Evolutionary conservation across 176 grass and related monocot genomes (phyloP), one percentile per base, ranked within the genome.

Genomic region (Cocos nucifera): DNA sequence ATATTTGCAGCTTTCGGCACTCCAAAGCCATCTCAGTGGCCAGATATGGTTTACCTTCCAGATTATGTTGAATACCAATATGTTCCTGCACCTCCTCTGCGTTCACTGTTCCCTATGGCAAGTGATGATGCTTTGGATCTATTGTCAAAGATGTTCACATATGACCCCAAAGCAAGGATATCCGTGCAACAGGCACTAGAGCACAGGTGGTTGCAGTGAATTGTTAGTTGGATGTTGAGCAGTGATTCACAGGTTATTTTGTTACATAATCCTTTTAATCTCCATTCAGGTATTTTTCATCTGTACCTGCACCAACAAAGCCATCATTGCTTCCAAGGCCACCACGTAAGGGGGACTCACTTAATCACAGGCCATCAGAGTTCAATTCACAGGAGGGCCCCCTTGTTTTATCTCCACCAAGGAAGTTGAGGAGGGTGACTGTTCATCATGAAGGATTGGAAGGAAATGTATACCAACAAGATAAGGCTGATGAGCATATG

Each of bases 51-150:
- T 66, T 98, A 81, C 78, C 94, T 98, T 76, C 94, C 88, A n/a
- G 94, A 98, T 86, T 98, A 98, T 83, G 94, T 98, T 62, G 94
- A 98, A 64, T 98, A 98, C 69, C 88, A 92, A 57, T 82, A 73
- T 78, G 94, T 98, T 54, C 78, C 79, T 69, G 79, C 87, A 68
- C 82, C 87, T 52, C 76, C 84, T 3, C 73, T 98, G 20, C 84
- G 94, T 50, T 76, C 94, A 24, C 75, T 98, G 27, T 93, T 98
- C 67, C 88, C 94, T 3, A 75, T 79, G 85, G 94, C 85, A 12
- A 83, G 77, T 16, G 94, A 99, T 72, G 88, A 99, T 86, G 85
- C 94, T 71, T 64, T 99, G 57, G 94, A 99, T 83, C 77, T 99
- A 69, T 56, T 99, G 49, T 85, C 88, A 21, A 99, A 62, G 69